These are phyloP conservation scores for Smallanthus sonchifolius DNA, from an alignment of 129 eudicot genomes.

Conservation along the genomic window DNA sequence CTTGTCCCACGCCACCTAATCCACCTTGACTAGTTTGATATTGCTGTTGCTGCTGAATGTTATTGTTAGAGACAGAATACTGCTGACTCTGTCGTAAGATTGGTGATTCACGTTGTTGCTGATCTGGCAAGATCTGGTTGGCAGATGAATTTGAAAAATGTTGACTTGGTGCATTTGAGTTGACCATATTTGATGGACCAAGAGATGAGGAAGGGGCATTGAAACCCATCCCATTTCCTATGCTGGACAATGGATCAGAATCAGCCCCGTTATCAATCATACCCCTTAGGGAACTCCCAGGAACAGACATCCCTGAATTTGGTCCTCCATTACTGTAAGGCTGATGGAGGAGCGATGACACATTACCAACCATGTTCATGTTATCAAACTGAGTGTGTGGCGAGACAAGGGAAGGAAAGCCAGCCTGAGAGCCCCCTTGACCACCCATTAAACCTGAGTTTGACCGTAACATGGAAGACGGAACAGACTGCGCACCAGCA, in stretches of 20 bases:
- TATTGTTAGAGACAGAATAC: conserved; percentile 42
- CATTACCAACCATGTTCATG: conserved; percentile 91
- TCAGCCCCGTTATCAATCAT: conserved; percentile 68
- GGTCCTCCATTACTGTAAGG: conserved; percentile 71
- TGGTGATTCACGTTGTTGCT: conserved; percentile 62
- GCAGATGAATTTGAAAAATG: conserved; percentile 56
- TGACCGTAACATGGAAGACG: conserved; percentile 74
- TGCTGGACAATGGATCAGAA: conserved; percentile 58
- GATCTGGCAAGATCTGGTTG: conserved; percentile 70
- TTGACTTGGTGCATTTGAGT: conserved; percentile 49
- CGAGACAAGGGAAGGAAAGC: conserved; percentile 63
- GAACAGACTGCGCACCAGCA: conserved; percentile 73
- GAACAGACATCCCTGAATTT: conserved; percentile 36
- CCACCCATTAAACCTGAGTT: conserved; percentile 78
- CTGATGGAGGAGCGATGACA: conserved; percentile 73
- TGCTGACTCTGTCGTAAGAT: conserved; percentile 67
- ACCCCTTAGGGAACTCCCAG: conserved; percentile 57
- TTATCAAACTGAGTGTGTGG: conserved; percentile 75
- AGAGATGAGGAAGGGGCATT: conserved; percentile 53
- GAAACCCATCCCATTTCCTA: conserved; percentile 82
- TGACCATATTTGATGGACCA: conserved; percentile 42
- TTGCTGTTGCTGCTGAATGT: conserved; percentile 53
- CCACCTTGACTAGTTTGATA: conserved; percentile 65
- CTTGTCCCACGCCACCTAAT: conserved; percentile 66
- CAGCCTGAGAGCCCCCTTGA: conserved; percentile 85